Conservation (phyloP, 2,329 filamentous ascomycete species). For the Botryotinia narcissicola region DNA sequence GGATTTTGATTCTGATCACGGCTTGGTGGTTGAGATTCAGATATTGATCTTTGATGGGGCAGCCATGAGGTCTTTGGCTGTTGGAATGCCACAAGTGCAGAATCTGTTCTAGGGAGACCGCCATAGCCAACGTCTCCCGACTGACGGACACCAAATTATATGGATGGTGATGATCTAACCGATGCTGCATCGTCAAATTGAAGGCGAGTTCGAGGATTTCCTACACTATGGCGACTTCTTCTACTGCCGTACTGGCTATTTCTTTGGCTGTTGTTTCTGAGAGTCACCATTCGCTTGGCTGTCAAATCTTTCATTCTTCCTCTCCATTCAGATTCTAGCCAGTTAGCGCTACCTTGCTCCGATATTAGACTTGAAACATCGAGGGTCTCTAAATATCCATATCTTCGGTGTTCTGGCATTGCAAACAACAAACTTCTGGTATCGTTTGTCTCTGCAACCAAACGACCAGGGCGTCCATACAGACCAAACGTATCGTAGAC, state of each 20-base stretch:
- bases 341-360: slow-evolving; percentile 69
- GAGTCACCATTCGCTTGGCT: slow-evolving; percentile 68
- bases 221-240: slow-evolving; percentile 56
- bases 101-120: slow-evolving; percentile 46
- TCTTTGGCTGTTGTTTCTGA: slow-evolving; percentile 45
- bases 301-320: slow-evolving; percentile 86
- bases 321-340: slow-evolving; percentile 89
- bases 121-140: slow-evolving; percentile 21
- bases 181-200: slow-evolving; percentile 56
- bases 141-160: slow-evolving; percentile 32
- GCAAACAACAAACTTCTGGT: slow-evolving; percentile 94
- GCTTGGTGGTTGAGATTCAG: slow-evolving; percentile 36
- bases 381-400: slow-evolving; percentile 85
- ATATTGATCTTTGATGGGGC: slow-evolving; percentile 36
- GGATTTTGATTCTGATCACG: slow-evolving; percentile 29
- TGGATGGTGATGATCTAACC: slow-evolving; percentile 52
- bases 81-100: slow-evolving; percentile 42
- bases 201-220: slow-evolving; percentile 49
- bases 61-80: slow-evolving; percentile 20
- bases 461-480: slow-evolving; percentile 82
- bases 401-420: slow-evolving; percentile 83
- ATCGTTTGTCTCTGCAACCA: slow-evolving; percentile 86
- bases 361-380: slow-evolving; percentile 81
- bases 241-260: slow-evolving; percentile 53
- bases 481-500: slow-evolving; percentile 90